Evolutionary conservation across 2,329 filamentous ascomycete species (phyloP).

Genomic region (Penicillium sumatraense): DNA sequence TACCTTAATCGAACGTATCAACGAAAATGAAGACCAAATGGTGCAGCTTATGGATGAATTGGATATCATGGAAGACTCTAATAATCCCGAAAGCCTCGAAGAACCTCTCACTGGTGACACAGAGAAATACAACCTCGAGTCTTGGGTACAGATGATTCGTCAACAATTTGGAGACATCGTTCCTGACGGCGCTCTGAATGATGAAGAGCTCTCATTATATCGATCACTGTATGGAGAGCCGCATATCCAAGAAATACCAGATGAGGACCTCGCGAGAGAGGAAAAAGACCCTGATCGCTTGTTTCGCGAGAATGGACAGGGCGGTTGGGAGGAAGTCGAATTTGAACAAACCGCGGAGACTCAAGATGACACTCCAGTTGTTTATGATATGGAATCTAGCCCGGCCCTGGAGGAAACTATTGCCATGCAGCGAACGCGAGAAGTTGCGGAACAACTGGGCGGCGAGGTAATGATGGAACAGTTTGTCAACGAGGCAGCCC

Average conservation of each 20-base stretch:
- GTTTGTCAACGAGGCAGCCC: slow-evolving; percentile 45
- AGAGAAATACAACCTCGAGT: slow-evolving; percentile 37
- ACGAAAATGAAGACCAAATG: slow-evolving; percentile 40
- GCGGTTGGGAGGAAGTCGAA: slow-evolving; percentile 43
- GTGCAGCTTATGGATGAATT: slow-evolving; percentile 41
- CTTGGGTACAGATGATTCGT: slow-evolving; percentile 68
- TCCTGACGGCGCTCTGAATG: slow-evolving; percentile 70
- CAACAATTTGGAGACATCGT: slow-evolving; percentile 77
- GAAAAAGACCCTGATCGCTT: slow-evolving; percentile 39
- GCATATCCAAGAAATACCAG: slow-evolving; percentile 42
- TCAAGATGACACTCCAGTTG: slow-evolving; percentile 30
- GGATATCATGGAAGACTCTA: slow-evolving; percentile 35
- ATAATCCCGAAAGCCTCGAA: slow-evolving; percentile 33
- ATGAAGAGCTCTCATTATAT: slow-evolving; percentile 75
- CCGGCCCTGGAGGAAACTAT: slow-evolving; percentile 32
- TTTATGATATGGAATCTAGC: slow-evolving; percentile 36
- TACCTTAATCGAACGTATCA: slow-evolving; percentile 42
- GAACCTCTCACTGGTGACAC: slow-evolving; percentile 34
- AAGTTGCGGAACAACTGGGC: slow-evolving; percentile 45
- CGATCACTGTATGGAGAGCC: slow-evolving; percentile 81
- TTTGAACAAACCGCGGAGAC: slow-evolving; percentile 20
- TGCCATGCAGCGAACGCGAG: slow-evolving; percentile 39
- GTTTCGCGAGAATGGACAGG: slow-evolving; percentile 44
- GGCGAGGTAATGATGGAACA: slow-evolving; percentile 50
- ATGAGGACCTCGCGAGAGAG: slow-evolving; percentile 29